phyloP scores from a whole-genome alignment of 257 asterid species.

The Oldenlandia corymbosa region DNA sequence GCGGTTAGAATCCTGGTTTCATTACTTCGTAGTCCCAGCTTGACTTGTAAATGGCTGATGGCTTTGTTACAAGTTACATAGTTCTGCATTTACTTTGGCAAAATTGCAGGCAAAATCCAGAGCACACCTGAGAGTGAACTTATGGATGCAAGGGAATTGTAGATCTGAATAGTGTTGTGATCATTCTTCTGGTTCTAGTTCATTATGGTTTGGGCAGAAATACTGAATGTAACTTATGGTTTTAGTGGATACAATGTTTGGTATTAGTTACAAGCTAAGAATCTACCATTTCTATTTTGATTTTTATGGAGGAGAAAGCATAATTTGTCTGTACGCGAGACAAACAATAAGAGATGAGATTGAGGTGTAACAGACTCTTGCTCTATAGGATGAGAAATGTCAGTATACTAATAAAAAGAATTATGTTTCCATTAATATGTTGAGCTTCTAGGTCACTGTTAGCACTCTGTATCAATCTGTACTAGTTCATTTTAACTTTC shows the following conservation, averaged over 20 bases:
- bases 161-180: background rate
- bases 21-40: background rate
- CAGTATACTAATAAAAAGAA: background rate
- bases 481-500: background rate
- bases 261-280: background rate
- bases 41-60: background rate
- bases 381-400: background rate
- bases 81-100: background rate
- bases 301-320: background rate
- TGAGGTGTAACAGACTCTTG: background rate
- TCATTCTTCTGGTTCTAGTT: background rate
- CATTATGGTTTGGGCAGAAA: background rate
- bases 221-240: too few species aligned
- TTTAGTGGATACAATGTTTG: background rate
- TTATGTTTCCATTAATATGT: too few species aligned
- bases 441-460: too few species aligned
- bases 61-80: background rate
- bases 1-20: background rate
- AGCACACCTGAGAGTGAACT: background rate
- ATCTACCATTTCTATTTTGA: background rate
- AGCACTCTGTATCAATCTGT: background rate
- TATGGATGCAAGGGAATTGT: background rate
- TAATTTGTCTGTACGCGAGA: background rate
- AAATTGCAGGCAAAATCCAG: background rate
- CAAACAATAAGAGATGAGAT: background rate